These are phyloP conservation scores for Amanita pallidorosea DNA, from an alignment of 768 basidiomycete species.

Conservation along the genomic window DNA sequence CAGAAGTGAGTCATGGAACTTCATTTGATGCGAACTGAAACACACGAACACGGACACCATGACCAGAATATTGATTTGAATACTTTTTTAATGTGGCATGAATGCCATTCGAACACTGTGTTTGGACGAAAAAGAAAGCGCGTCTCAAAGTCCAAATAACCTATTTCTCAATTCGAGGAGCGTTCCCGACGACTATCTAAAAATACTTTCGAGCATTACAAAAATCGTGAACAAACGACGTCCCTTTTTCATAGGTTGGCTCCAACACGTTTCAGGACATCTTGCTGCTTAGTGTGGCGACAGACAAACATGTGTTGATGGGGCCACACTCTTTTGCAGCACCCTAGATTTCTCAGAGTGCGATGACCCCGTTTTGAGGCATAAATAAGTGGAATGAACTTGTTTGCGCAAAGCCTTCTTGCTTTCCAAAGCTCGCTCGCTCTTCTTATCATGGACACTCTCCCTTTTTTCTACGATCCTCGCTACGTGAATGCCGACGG, in stretches of 20 bases:
- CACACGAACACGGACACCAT: not conserved
- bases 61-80: no score
- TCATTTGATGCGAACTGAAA: not conserved
- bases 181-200: not conserved
- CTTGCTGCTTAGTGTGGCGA: not conserved
- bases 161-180: not conserved
- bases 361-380: not conserved
- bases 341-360: not conserved
- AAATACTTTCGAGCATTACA: no score
- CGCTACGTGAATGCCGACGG: not conserved
- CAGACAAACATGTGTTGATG: not conserved
- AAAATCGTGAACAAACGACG: not conserved
- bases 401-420: no score
- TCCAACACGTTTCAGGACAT: slow-evolving; percentile 2
- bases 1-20: not conserved
- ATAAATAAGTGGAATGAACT: not conserved
- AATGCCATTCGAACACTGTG: no score
- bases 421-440: not conserved
- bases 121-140: no score
- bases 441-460: not conserved
- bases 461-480: not conserved
- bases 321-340: not conserved
- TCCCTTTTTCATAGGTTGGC: not conserved
- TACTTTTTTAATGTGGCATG: no score
- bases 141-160: no score